Base-by-base conservation (phyloP, 768 basidiomycete species). In the Cystobasidium tubakii region DNA sequence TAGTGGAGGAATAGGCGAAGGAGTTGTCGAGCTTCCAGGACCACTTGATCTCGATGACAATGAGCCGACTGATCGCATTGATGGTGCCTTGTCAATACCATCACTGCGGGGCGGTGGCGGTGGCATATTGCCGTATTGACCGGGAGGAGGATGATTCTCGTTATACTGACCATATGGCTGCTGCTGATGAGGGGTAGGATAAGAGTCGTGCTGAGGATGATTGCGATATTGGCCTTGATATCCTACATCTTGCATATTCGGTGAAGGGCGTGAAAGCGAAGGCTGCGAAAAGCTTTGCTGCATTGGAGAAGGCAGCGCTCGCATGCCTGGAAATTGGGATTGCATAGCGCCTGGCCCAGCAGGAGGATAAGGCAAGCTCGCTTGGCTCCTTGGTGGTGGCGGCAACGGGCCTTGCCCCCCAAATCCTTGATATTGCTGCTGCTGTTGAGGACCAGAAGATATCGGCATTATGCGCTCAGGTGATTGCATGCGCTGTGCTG, bases 1-100 rank as follows among this genome's bases (percentile, higher is more conserved):
- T 12, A 71, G 34, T 9, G 69, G 69, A 34, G 69, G 69, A 9
- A 71, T 71, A 1, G 69, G 69, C 54, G 36, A 36, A 6, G 55
- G 27, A 1, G 29, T 44, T 6, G 25, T 36, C 19, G 54, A 57
- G 53, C 43, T 60, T 6, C 39, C 39, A 27, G 69, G 69, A n/a
- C 54, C 39, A 23, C 25, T 64, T 60, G 71, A 64, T 21, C 71
- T 27, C 21, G 71, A 71, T 3, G 66, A 69, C 17, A 46, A 60
- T 31, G 69, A 71, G 4, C 27, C 53, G 33, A 65, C 39, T 17
- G 63, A 65, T 2, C 63, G 63, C 31, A 27, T 39, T 3, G 66
- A 69, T 12, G 50, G 66, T 6, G 34, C 27, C 10, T 69, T 69
- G 27, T 39, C 7, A 25, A 69, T 17, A 19, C 63, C 63, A 23